Evolutionary conservation across 177 flowering plant genomes (phyloP).

Genomic region (Telopea speciosissima): DNA sequence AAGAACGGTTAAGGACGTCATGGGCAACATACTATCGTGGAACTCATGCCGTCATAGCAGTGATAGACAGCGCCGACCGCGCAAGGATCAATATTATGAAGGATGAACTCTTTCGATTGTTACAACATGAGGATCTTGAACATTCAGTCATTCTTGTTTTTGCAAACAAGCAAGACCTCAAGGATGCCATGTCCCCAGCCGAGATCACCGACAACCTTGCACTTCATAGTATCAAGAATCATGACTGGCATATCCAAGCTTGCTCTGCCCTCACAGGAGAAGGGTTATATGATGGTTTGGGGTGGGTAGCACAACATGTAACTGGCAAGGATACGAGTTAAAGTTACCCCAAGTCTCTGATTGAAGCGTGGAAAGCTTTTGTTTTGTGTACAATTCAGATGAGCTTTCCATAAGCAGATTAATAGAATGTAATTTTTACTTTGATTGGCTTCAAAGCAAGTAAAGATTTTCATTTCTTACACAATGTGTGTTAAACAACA

Average conservation of each 20-base stretch:
- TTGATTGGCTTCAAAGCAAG: not conserved
- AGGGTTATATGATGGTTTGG: constrained; percentile 86
- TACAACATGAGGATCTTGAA: constrained; percentile 82
- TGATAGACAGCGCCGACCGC: constrained; percentile 95
- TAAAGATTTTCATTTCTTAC: constrained; percentile 3
- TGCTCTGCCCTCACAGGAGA: constrained; percentile 90
- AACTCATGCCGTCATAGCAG: constrained; percentile 88
- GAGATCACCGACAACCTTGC: constrained; percentile 90
- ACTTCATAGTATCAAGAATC: constrained; percentile 90
- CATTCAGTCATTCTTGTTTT: constrained; percentile 70
- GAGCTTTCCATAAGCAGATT: not conserved
- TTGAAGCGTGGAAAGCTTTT: too few relatives aligned
- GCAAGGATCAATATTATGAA: constrained; percentile 85
- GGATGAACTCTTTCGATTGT: constrained; percentile 84
- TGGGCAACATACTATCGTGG: constrained; percentile 99
- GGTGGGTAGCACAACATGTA: constrained; percentile 89
- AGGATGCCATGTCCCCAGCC: constrained; percentile 93
- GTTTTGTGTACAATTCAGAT: not conserved
- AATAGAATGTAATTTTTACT: not conserved
- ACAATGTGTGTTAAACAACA: constrained; percentile 4
- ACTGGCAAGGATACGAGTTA: constrained; percentile 68
- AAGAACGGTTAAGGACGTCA: constrained; percentile 86
- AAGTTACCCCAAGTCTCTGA: not conserved
- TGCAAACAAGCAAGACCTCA: constrained; percentile 94
- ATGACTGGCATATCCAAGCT: constrained; percentile 97